Conservation (phyloP, 148 eudicot species). For the Amaranthus cruentus region DNA sequence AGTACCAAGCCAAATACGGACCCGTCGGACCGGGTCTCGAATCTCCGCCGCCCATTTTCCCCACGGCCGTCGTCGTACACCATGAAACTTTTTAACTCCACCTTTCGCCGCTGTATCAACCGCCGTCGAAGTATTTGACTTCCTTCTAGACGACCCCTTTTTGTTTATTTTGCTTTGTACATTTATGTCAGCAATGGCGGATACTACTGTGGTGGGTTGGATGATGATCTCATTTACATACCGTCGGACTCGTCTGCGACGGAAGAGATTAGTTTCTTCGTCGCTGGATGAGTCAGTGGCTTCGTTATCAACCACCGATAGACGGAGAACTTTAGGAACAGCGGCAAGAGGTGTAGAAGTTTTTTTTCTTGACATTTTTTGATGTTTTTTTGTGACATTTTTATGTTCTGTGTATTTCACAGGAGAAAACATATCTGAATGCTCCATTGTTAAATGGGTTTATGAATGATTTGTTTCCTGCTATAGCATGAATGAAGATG, state of each 20-base stretch:
- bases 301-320: conserved; percentile 57
- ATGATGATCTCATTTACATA: conserved; percentile 54
- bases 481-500: too few species aligned
- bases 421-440: conserved; percentile 37
- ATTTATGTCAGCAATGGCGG: neutral
- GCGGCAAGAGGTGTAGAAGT: neutral
- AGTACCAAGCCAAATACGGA: conserved; percentile 86
- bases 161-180: neutral
- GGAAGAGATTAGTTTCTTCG: conserved; percentile 45
- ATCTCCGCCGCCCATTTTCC: conserved; percentile 99
- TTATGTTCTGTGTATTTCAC: conserved; percentile 57
- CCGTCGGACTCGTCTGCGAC: conserved; percentile 51
- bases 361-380: neutral
- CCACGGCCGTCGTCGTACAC: conserved; percentile 90
- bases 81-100: conserved; percentile 53
- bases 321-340: conserved; percentile 33
- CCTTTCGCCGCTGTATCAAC: neutral
- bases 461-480: too few species aligned
- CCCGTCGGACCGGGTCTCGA: conserved; percentile 60
- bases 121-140: neutral
- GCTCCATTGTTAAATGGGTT: conserved; percentile 21
- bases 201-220: conserved; percentile 13
- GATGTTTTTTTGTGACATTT: conserved; percentile 26
- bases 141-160: conserved; percentile 24
- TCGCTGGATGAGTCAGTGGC: conserved; percentile 79